Evolutionary conservation across 345 rosid genomes (phyloP).

Genomic region (Boechera stricta): DNA sequence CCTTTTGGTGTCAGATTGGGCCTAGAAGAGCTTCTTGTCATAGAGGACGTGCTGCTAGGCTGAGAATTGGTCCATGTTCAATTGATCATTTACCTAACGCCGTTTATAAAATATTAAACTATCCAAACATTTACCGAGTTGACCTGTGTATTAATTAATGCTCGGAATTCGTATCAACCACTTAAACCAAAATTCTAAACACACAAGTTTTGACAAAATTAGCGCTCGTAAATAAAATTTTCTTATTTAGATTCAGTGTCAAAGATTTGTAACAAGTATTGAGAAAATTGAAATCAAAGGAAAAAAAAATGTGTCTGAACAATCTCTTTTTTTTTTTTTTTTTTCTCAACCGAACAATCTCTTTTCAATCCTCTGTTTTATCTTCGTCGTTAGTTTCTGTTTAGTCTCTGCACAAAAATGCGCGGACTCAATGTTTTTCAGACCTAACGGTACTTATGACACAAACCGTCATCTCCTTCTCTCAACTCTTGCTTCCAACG

Average conservation of each 20-base stretch:
- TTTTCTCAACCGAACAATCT: neutral
- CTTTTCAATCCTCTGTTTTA: neutral
- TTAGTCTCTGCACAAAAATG: neutral
- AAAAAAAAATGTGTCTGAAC: neutral
- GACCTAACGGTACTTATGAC: neutral
- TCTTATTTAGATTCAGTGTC: neutral
- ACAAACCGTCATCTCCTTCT: slow-evolving; percentile 31
- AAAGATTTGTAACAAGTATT: neutral
- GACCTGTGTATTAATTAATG: neutral
- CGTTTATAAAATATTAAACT: neutral
- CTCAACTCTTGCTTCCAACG: slow-evolving; percentile 19
- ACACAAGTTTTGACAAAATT: neutral
- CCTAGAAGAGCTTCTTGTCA: too few relatives aligned
- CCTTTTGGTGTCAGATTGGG: too few relatives aligned
- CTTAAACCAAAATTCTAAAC: neutral
- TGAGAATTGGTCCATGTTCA: neutral
- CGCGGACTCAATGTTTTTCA: neutral
- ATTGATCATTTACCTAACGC: neutral
- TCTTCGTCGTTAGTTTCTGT: neutral
- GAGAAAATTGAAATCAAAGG: neutral
- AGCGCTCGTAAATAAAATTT: neutral
- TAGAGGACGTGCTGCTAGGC: too few relatives aligned
- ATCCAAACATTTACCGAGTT: neutral
- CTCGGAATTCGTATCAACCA: neutral
- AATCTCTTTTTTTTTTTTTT: neutral